Evolutionary conservation across 306 rosid genomes (phyloP), one percentile per base, ranked within the genome.

Genomic region (Vicia sativa): DNA sequence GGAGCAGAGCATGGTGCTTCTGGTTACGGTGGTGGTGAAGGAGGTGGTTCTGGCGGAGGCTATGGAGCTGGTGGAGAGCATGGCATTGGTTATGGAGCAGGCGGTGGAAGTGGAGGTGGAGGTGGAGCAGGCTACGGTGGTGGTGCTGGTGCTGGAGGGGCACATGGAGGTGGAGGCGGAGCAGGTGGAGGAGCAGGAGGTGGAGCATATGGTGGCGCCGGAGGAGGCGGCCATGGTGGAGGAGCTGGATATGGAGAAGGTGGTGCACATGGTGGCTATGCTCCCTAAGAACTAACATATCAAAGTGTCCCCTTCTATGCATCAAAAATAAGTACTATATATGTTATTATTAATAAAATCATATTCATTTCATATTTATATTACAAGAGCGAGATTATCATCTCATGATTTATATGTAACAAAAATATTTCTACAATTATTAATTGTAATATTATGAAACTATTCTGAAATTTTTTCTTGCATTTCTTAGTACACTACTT

Each of bases 261-360:
- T 21, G 83, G 88, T 48, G 75, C 67, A 34, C 77, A 81, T 39
- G 96, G 90, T 37, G 89, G 89, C 61, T 83, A 87, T 77, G 70
- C 71, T 29, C 92, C 89, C 21, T 85, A 19, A 66, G 57, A 71
- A 70, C 61, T 62, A 44, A 31, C 34, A 53, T 14, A 60, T 67
- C 0, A 34, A 55, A 59, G 64, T 57, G 31, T 65, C 50, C 48
- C 70, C 45, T 70, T 57, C 28, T 16, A 58, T 50, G 48, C 11
- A 34, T 63, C 12, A 54, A 74, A 28, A 81, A 65, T 74, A 78
- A 74, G 78, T 25, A 31, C 37, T 31, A 42, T 26, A 62, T 42
- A 66, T 57, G 56, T 57, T 42, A 68, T 57, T 14, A 65, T 31
- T 57, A 25, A 42, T 5, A 55, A 15, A 23, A 55, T 67, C 37